Percentiles rank a stretch among this genome's conserved stretches.
Conservation (phyloP, 805 yeast genomes). For the Saccharomyces paradoxus region DNA sequence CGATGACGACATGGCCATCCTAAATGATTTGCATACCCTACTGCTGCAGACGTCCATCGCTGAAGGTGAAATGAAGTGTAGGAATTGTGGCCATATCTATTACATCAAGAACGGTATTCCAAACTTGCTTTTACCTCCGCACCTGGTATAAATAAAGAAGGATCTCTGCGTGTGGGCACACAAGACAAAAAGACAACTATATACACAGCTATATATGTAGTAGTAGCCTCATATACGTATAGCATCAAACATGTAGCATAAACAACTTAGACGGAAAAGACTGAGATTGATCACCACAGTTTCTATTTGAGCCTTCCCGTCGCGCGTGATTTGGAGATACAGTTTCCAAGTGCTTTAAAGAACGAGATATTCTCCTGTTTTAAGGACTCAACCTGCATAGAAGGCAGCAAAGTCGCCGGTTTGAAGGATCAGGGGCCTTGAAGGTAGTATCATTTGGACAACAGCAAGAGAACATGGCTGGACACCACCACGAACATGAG, state of each 20-base stretch:
- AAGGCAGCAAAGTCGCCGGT: not conserved
- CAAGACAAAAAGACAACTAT: not conserved
- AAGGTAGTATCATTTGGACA: not conserved
- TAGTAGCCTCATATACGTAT: not conserved
- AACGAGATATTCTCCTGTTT: not conserved
- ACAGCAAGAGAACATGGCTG: not conserved
- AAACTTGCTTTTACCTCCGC: constrained; percentile 90
- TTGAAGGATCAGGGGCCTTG: not conserved
- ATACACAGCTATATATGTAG: not conserved
- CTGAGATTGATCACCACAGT: not conserved
- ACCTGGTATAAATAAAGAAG: constrained; percentile 44
- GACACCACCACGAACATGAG: not conserved
- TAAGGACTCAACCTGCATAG: not conserved
- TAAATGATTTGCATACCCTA: constrained; percentile 68
- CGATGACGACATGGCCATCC: constrained; percentile 37
- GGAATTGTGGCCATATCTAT: constrained; percentile 78
- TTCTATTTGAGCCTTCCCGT: not conserved
- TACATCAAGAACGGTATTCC: constrained; percentile 91
- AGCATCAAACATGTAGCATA: not conserved
- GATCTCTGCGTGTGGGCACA: not conserved
- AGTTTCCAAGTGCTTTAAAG: not conserved
- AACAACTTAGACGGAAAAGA: not conserved
- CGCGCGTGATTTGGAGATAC: not conserved
- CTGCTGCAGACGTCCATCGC: constrained; percentile 77
- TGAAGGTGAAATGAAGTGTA: constrained; percentile 86